These are phyloP conservation scores for Picea abies DNA, from an alignment of 83 land plant genomes.

Conservation along the genomic window DNA sequence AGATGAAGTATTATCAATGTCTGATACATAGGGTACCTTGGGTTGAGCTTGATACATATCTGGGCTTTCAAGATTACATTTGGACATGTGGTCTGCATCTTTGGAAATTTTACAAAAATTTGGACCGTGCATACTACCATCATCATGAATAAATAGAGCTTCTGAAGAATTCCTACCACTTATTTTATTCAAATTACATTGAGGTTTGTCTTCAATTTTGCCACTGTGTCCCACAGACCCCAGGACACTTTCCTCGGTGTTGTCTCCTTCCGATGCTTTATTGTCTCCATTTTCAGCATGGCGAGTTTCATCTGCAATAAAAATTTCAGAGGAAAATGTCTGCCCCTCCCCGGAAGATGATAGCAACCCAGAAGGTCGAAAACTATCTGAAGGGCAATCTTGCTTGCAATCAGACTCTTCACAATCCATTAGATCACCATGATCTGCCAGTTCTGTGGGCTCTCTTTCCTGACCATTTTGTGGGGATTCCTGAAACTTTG, in stretches of 20 bases:
- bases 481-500: neutral
- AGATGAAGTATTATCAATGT: conserved; percentile 5
- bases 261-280: neutral
- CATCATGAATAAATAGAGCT: too few species aligned
- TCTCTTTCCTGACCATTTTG: neutral
- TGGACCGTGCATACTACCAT: too few species aligned
- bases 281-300: neutral
- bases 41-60: neutral
- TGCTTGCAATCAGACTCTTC: conserved; percentile 6
- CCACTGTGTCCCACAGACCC: neutral
- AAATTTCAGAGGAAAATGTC: neutral
- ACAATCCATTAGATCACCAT: neutral
- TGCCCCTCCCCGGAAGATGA: neutral
- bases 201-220: neutral
- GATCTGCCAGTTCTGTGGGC: neutral
- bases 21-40: neutral
- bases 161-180: too few species aligned
- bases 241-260: neutral
- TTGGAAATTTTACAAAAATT: neutral
- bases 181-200: too few species aligned
- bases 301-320: neutral
- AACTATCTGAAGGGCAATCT: neutral
- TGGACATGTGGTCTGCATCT: neutral
- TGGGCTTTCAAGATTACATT: conserved; percentile 1
- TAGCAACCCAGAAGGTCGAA: neutral